Percentiles rank a stretch among this genome's conserved stretches.
These are phyloP conservation scores for Rostrohypoxylon terebratum DNA, from an alignment of 495 filamentous ascomycete species.

Conservation along the genomic window DNA sequence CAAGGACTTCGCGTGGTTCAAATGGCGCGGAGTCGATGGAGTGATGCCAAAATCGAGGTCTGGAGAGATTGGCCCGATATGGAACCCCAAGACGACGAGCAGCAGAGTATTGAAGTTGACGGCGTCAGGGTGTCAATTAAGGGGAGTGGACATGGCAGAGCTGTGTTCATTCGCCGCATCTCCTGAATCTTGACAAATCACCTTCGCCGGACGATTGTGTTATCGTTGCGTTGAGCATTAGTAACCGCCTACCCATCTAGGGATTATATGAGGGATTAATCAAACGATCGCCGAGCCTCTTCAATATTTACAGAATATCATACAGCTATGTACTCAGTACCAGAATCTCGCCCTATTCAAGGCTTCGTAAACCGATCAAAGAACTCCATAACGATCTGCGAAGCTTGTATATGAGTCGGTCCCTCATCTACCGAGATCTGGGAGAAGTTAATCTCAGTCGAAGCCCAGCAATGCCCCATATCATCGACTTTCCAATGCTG, in stretches of 20 bases:
- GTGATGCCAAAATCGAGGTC: constrained; percentile 56
- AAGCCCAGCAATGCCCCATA: constrained; percentile 54
- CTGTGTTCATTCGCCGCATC: constrained; percentile 46
- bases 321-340: constrained; percentile 9
- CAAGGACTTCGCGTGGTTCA: constrained; percentile 71
- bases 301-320: constrained; percentile 22
- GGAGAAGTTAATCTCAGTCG: constrained; percentile 53
- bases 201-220: not conserved
- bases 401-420: constrained; percentile 51
- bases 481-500: constrained; percentile 62
- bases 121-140: constrained; percentile 42
- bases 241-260: not conserved
- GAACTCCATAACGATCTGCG: constrained; percentile 49
- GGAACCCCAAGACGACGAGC: constrained; percentile 16
- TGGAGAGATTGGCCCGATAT: constrained; percentile 64
- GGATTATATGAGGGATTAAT: not conserved
- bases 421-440: constrained; percentile 46
- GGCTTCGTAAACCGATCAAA: constrained; percentile 49
- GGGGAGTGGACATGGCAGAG: constrained; percentile 53
- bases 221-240: not conserved
- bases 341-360: constrained; percentile 18
- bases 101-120: constrained; percentile 24
- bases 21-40: constrained; percentile 49
- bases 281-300: not conserved
- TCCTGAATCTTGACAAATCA: not conserved